Conservation (phyloP, 2,329 filamentous ascomycete species). For the Verticillium isaacii region DNA sequence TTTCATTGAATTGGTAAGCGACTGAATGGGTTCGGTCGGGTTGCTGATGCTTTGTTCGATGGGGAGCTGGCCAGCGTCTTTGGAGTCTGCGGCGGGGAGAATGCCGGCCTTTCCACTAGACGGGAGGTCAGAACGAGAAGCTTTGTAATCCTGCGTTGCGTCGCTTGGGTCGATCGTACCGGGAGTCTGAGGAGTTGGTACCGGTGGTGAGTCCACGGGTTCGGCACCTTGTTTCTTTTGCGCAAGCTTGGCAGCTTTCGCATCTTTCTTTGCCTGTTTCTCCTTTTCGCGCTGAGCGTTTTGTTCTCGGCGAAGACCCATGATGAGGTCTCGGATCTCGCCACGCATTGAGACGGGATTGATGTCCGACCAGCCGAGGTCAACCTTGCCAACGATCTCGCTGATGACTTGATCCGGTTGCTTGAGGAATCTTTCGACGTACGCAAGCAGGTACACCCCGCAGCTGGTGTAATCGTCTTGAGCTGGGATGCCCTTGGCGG, state of each 20-base stretch:
- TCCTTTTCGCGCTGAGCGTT: conserved; percentile 33
- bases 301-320: conserved; percentile 57
- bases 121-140: neutral
- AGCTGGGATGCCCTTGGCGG: conserved; percentile 68
- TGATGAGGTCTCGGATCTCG: conserved; percentile 62
- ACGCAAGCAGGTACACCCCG: conserved; percentile 80
- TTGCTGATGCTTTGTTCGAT: neutral
- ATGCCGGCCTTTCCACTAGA: neutral
- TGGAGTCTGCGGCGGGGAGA: neutral
- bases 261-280: conserved; percentile 27
- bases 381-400: conserved; percentile 59
- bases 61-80: neutral
- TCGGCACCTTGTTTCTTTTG: conserved; percentile 1
- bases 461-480: conserved; percentile 88
- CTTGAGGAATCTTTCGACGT: conserved; percentile 75
- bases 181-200: neutral
- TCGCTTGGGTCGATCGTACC: conserved; percentile 1
- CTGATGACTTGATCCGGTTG: conserved; percentile 67
- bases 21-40: neutral
- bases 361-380: conserved; percentile 43
- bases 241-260: conserved; percentile 18
- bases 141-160: neutral
- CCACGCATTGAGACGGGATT: conserved; percentile 55
- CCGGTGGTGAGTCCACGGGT: neutral
- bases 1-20: neutral